Evolutionary conservation across 208 protist genomes (phyloP), one percentile per base, ranked within the genome.

Genomic region (Wallacemonas sp.): DNA sequence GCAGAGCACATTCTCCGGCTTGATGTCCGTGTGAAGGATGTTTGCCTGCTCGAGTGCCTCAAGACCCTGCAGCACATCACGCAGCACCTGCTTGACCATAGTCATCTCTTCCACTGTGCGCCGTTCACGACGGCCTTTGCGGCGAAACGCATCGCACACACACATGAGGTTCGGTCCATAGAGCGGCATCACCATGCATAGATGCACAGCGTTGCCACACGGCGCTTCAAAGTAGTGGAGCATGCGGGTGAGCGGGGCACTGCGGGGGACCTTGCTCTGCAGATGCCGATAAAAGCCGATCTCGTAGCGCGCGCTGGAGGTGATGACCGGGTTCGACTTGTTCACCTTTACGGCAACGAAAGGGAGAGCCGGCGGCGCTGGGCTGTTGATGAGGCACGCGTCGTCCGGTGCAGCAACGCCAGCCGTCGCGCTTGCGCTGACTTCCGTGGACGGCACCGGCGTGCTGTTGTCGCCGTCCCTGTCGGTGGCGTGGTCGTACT

Each of bases 11-110:
- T 95, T 97, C 72, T 95, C 92, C 5, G 92, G 92, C 62, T 97
- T 97, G 44, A 97, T 87, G 72, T 97, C 93, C 12, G 93, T 96
- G 79, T 97, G 93, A 48, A 97, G 76, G 21, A 97, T 76, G 64
- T 93, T 79, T 27, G 88, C 44, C 33, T 66, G 46, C 50, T 90
- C 78, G 33, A 97, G 74, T 42, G 83, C 79, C n/a, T 73, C 46
- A 29, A 96, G 79, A 17, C 79, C 85, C 34, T 77, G 29, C 52
- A 97, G 79, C 1, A 91, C 59, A 30, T 87, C 92, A 22, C 64
- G 37, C 13, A 92, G 22, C 34, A 95, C 76, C 42, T 95, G 77
- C 70, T 97, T 95, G 26, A 94, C 70, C 34, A 93, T 66, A 24
- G 63, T 52, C 57, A 93, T 66, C 24, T 95, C 90, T n/a, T 71